Evolutionary conservation across 2,329 filamentous ascomycete species (phyloP), one percentile per base, ranked within the genome.

Genomic region (Claviceps spartinae): DNA sequence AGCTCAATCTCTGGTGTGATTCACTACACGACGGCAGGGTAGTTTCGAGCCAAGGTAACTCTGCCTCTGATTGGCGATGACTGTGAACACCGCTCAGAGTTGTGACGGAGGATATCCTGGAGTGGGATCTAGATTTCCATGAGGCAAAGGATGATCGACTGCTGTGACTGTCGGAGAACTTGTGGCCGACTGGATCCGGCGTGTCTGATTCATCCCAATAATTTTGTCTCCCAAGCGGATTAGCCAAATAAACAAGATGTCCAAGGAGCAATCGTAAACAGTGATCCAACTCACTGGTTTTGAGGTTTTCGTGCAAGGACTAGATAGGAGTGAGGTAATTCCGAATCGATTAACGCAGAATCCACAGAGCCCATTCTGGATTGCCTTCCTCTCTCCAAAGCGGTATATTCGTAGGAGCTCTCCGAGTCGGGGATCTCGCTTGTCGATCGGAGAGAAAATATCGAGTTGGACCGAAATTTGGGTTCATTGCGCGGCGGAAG

Each of bases 91-190:
- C 70, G 49, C 71, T 71, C 22, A 74, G 66, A 0, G 75, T 78
- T 1, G 77, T 78, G 44, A 73, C 66, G 0, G 76, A 79, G 1
- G 77, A 78, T 48, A 77, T 68, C 40, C 76, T 68, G 2, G 77
- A 79, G 58, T 79, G 75, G 0, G 68, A 66, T 14, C 65, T 63
- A 1, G 73, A 76, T 1, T 67, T 69, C 2, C 74, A 72, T 2
- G 73, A 73, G 18, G 69, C 68, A 58, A 72, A 72, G 1, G 72
- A 76, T 3, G 75, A 75, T 16, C 76, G 61, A 52, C 73, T 79
- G 66, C 75, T 75, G 50, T 71, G 68, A 56, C 76, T 79, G 57
- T 74, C 71, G 0, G 75, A 78, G 51, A 64, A 54, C 47, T 57
- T 63, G 54, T 68, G 65, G 11, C 54, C 61, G 11, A 55, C 49